Evolutionary conservation across 2,329 filamentous ascomycete species (phyloP).

Genomic region (Alternaria sp.): DNA sequence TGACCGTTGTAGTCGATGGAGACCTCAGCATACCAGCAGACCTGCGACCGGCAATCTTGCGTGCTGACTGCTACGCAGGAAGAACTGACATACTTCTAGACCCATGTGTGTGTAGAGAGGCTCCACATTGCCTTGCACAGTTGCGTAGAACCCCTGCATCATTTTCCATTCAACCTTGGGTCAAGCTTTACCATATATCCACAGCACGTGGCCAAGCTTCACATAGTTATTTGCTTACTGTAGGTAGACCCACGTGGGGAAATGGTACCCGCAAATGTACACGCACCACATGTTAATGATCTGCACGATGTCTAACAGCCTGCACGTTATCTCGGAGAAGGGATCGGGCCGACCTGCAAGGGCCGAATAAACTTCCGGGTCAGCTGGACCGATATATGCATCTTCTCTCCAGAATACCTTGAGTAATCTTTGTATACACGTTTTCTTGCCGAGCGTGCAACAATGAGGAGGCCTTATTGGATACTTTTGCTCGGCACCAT

Average conservation of each 20-base stretch:
- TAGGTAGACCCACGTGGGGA: not conserved
- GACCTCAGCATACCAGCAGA: not conserved
- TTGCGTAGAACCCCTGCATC: not conserved
- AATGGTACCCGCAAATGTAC: not conserved
- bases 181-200: not conserved
- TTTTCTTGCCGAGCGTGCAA: not conserved
- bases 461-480: not conserved
- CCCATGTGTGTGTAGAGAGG: not conserved
- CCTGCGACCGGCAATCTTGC: not conserved
- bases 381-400: not conserved
- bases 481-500: not conserved
- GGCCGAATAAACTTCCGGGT: conserved; percentile 2
- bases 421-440: not conserved
- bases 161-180: not conserved
- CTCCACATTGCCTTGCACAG: not conserved
- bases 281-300: not conserved
- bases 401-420: not conserved
- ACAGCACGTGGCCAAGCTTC: conserved; percentile 3
- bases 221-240: not conserved
- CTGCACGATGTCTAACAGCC: too few relatives aligned
- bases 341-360: conserved; percentile 8
- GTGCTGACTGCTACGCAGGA: conserved; percentile 1
- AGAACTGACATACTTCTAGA: not conserved
- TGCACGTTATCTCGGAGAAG: not conserved
- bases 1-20: not conserved